Evolutionary conservation across 768 basidiomycete genomes (phyloP).

Genomic region (Coprinellus micaceus): DNA sequence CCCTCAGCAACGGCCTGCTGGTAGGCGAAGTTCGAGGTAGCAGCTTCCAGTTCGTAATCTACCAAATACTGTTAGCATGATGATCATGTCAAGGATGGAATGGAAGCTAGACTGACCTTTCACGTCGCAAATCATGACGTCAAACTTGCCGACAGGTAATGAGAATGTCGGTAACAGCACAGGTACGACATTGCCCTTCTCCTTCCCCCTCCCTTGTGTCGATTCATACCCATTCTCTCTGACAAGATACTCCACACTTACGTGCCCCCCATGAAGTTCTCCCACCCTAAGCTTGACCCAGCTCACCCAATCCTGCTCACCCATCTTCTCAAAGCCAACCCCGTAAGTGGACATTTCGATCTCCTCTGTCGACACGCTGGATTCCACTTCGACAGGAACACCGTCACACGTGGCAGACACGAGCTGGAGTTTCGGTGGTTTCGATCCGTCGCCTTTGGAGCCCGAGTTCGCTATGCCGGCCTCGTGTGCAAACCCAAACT

Average conservation of each 20-base stretch:
- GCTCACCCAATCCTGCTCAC: conserved; percentile 55
- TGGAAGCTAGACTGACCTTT: too few species aligned
- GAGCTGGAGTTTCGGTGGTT: conserved; percentile 48
- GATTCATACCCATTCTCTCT: conserved; percentile 17
- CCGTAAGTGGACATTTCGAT: conserved; percentile 31
- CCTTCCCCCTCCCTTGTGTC: conserved; percentile 35
- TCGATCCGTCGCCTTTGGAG: conserved; percentile 12
- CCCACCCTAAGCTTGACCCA: conserved; percentile 65
- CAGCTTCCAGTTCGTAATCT: conserved; percentile 41
- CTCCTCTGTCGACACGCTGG: conserved; percentile 38
- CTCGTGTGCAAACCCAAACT: conserved; percentile 66
- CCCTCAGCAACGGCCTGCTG: conserved; percentile 39
- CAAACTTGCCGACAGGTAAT: conserved; percentile 62
- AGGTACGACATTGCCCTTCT: conserved; percentile 27
- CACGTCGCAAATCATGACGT: conserved; percentile 53
- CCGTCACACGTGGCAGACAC: conserved; percentile 62
- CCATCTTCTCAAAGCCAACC: conserved; percentile 50
- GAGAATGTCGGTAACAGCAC: conserved; percentile 70
- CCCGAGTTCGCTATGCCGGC: conserved; percentile 18
- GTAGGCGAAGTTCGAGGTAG: conserved; percentile 57
- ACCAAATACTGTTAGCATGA: conserved; percentile 5
- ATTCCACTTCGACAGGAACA: conserved; percentile 59
- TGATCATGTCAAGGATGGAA: too few species aligned
- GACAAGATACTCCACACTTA: conserved; percentile 68
- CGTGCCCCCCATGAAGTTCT: conserved; percentile 43